These are phyloP conservation scores for Verticillium dahliae DNA, from an alignment of 2,329 filamentous ascomycete species.

Conservation along the genomic window DNA sequence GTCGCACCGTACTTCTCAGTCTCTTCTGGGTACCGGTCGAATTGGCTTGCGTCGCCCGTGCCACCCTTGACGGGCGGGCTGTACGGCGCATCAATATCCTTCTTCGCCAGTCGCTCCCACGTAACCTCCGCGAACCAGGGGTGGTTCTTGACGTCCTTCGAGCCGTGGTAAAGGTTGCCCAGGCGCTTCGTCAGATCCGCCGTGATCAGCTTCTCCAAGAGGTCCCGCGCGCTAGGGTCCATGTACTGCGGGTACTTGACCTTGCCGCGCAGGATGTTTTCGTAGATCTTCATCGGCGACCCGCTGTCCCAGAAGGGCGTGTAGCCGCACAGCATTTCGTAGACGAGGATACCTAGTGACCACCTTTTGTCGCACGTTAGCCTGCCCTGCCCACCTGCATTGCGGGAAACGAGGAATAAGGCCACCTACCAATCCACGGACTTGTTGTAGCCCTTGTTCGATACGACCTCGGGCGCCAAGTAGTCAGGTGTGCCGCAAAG, in stretches of 20 bases:
- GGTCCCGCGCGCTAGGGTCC: slow-evolving; percentile 86
- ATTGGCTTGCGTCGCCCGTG: slow-evolving; percentile 91
- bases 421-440: slow-evolving; percentile 87
- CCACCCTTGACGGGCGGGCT: slow-evolving; percentile 93
- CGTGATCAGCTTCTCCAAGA: slow-evolving; percentile 89
- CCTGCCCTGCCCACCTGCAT: neutral
- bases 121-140: slow-evolving; percentile 97
- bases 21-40: slow-evolving; percentile 97
- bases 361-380: slow-evolving; percentile 55
- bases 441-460: slow-evolving; percentile 98
- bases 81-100: slow-evolving; percentile 97
- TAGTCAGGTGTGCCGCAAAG: slow-evolving; percentile 97
- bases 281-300: slow-evolving; percentile 98
- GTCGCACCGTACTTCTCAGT: slow-evolving; percentile 80
- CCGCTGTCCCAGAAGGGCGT: slow-evolving; percentile 99
- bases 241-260: slow-evolving; percentile 97
- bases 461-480: slow-evolving; percentile 95
- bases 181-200: slow-evolving; percentile 89
- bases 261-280: slow-evolving; percentile 93
- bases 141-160: slow-evolving; percentile 90
- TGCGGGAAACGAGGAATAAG: neutral
- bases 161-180: slow-evolving; percentile 87
- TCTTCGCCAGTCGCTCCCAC: slow-evolving; percentile 88
- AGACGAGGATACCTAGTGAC: slow-evolving; percentile 96
- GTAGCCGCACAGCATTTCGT: slow-evolving; percentile 98